These are phyloP conservation scores for Lepidium africanum DNA, from an alignment of 345 rosid genomes.

Conservation along the genomic window DNA sequence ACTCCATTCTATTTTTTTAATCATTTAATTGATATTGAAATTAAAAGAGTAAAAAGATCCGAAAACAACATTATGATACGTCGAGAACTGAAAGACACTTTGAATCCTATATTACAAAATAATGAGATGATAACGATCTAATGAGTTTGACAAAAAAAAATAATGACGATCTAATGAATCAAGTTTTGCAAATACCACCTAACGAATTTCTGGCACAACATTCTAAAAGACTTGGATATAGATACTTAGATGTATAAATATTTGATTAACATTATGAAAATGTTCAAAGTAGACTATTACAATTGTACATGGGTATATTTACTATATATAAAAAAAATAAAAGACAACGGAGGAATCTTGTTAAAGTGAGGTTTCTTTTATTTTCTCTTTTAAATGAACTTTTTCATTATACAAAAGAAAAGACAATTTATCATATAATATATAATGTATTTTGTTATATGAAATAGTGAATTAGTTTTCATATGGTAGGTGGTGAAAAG, in stretches of 20 bases:
- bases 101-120: no score
- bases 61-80: no score
- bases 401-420: conserved; percentile 10
- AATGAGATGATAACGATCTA: no score
- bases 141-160: no score
- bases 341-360: conserved; percentile 20
- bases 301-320: neutral
- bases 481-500: conserved; percentile 83
- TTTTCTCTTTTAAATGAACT: conserved; percentile 11
- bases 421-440: neutral
- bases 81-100: no score
- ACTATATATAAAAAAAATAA: neutral
- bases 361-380: conserved; percentile 54
- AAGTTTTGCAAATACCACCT: no score
- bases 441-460: conserved; percentile 2
- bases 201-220: no score
- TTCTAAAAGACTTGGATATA: no score
- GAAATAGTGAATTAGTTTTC: conserved; percentile 33
- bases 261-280: neutral
- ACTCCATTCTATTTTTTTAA: no score
- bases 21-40: no score
- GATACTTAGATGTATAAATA: neutral
- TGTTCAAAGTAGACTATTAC: neutral
- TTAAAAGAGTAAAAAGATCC: no score
- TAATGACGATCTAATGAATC: no score